Base-by-base conservation (phyloP, 306 rosid genomes). In the Lablab purpureus region DNA sequence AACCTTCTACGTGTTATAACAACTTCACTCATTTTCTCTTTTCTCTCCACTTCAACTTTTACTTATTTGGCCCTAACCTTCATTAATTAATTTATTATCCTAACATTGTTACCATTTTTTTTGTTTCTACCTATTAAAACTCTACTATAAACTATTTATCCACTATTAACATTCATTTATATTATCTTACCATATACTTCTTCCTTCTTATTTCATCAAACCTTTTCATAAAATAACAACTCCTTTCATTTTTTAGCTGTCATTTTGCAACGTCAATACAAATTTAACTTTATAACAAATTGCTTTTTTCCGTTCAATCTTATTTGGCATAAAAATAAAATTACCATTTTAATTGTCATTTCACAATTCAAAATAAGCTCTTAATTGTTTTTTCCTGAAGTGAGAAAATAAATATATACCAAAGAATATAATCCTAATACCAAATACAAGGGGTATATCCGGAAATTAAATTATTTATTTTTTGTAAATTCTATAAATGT, bases 1-100 rank as follows among this genome's bases (percentile, higher is more conserved):
- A 17, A 36, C 71, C 54, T 18, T 46, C 21, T 40, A 81, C 64
- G 76, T 67, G 67, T 68, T 3, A 9, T 59, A 76, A 62, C 77
- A 18, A 37, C 40, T n/a, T 67, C 47, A 9, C 41, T 30, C 64
- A 25, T 9, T 28, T 63, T 32, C n/a, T n/a, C n/a, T n/a, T n/a
- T n/a, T n/a, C 71, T 50, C 71, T 17, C 73, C 40, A 23, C 2
- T 71, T 40, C 9, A 18, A 1, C 0, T 5, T 1, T 63, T 62
- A 34, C 66, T 34, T 3, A 65, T 27, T 43, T 28, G 3, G 13
- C 58, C 55, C 18, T 41, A 41, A 50, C 11, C 56, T 15, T 7
- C 43, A 28, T 14, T 22, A 17, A 17, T 43, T 74, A 17, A 25
- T 43, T 74, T 62, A 52, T 25, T 19, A 78, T 18, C 17, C 43